Base-by-base conservation (phyloP, 805 yeast genomes). In the Dipodascus albidus region DNA sequence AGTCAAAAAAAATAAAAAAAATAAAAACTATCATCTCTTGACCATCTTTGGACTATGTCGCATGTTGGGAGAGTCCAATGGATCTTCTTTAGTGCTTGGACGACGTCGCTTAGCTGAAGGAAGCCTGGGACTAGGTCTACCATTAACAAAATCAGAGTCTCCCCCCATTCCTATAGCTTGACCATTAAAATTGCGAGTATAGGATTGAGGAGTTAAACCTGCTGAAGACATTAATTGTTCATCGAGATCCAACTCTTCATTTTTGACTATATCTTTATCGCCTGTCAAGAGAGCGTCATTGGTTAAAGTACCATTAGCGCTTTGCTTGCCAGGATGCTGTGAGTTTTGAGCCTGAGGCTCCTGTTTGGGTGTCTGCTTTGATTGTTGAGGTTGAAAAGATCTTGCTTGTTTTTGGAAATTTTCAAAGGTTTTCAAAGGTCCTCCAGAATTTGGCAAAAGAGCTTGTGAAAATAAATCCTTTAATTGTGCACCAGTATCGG, bases 401-500 rank as follows among this genome's bases (percentile, higher is more conserved):
- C 48, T 47, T 27, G 33, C 17, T 33, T 57, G 56, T 14, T 54
- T 59, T 20, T 65, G 65, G 20, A 69, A 62, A 11, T 52, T 21
- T 61, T 64, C 56, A 50, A 64, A 56, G 49, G 63, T 57, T 52
- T 62, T 55, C 49, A 60, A 35, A 11, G 66, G 60, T 1, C 64
- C 58, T 3, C 60, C 53, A 35, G 56, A 35, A 57, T 59, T 58
- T 22, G 62, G 52, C 49, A 66, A 62, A 2, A 61, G 69, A 8
- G 85, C 76, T 59, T 74, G 79, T 9, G 74, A 70, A 80, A 86
- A 81, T 53, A 88, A 68, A 3, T 85, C 81, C 53, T 78, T 76
- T 57, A 87, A 72, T 56, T 80, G 79, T 0, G 88, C 74, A 87
- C 88, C 84, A 8, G 83, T 83, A 65, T 87, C 93, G 47, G 88